These are phyloP conservation scores for Alternaria gansuensis DNA, from an alignment of 2,329 filamentous ascomycete species.

Conservation along the genomic window DNA sequence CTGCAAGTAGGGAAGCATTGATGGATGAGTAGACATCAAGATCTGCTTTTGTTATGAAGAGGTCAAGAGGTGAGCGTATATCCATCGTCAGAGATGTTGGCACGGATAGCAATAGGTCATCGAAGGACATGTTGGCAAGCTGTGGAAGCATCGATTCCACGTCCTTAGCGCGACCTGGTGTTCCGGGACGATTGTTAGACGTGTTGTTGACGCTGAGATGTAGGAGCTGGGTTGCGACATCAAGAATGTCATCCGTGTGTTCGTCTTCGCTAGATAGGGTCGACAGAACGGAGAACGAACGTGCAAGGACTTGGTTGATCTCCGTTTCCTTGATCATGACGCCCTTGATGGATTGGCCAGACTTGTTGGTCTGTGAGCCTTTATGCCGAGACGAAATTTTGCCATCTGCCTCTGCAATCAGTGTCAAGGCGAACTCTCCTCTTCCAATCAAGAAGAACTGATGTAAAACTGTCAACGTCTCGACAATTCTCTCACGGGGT, in stretches of 20 bases:
- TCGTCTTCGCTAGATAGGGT: constrained; percentile 82
- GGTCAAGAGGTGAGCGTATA: constrained; percentile 80
- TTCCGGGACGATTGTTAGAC: constrained; percentile 48
- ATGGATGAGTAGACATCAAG: constrained; percentile 83
- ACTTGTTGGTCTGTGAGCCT: constrained; percentile 49
- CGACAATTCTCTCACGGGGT: constrained; percentile 77
- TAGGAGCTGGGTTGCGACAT: constrained; percentile 80
- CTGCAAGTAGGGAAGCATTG: constrained; percentile 84
- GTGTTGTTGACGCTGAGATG: constrained; percentile 69
- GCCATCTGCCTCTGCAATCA: constrained; percentile 86
- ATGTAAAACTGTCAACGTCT: constrained; percentile 78
- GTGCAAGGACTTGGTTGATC: constrained; percentile 76
- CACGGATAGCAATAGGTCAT: constrained; percentile 81
- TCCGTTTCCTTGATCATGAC: constrained; percentile 86
- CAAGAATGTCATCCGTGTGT: constrained; percentile 74
- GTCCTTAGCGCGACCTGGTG: constrained; percentile 52
- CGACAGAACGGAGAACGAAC: constrained; percentile 82
- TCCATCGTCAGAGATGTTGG: constrained; percentile 75
- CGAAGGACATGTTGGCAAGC: constrained; percentile 67
- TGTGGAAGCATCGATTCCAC: constrained; percentile 46
- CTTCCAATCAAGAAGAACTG: constrained; percentile 88
- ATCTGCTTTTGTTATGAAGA: constrained; percentile 82
- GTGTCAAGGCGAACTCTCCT: constrained; percentile 88
- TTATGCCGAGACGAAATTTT: constrained; percentile 77
- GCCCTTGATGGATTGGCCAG: constrained; percentile 65